A percentile compares a stretch with the other conserved stretches of the same genome.
Evolutionary conservation across 192 early-diverging fungal genomes (phyloP).

Genomic region (Linnemannia hyalina): DNA sequence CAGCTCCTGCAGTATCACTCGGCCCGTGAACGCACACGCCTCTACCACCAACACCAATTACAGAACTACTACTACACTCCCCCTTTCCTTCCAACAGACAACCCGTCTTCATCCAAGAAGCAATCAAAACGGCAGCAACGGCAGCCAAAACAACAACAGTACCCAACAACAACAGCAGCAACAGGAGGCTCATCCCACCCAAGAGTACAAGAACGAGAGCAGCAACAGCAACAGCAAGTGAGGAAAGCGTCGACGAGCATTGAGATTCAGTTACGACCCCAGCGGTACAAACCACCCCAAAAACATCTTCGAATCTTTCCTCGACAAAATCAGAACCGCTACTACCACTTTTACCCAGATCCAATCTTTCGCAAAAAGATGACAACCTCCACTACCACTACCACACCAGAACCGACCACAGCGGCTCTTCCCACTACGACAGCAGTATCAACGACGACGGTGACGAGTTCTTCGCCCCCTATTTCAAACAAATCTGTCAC

Average conservation of each 20-base stretch:
- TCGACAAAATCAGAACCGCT: slow-evolving; percentile 29
- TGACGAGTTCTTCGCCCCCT: neutral
- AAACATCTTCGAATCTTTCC: slow-evolving; percentile 16
- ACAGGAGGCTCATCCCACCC: slow-evolving; percentile 1
- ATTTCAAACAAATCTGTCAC: neutral
- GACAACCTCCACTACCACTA: neutral
- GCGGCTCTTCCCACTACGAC: neutral
- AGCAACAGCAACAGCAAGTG: neutral
- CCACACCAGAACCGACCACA: neutral
- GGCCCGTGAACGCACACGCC: slow-evolving; percentile 12
- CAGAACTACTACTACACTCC: neutral
- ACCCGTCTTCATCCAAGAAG: neutral
- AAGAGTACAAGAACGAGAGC: neutral
- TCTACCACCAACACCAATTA: slow-evolving; percentile 22
- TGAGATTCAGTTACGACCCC: slow-evolving; percentile 5
- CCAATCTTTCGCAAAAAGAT: slow-evolving; percentile 27
- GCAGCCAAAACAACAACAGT: neutral
- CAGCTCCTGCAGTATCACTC: slow-evolving; percentile 13
- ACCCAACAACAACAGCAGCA: neutral
- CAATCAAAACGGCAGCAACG: neutral
- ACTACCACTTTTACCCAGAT: slow-evolving; percentile 45
- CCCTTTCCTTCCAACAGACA: neutral
- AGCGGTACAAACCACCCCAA: slow-evolving; percentile 5
- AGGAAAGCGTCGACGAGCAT: neutral
- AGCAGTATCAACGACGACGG: neutral